Evolutionary conservation across 306 rosid species (phyloP).

Genomic region (Castanea crenata): DNA sequence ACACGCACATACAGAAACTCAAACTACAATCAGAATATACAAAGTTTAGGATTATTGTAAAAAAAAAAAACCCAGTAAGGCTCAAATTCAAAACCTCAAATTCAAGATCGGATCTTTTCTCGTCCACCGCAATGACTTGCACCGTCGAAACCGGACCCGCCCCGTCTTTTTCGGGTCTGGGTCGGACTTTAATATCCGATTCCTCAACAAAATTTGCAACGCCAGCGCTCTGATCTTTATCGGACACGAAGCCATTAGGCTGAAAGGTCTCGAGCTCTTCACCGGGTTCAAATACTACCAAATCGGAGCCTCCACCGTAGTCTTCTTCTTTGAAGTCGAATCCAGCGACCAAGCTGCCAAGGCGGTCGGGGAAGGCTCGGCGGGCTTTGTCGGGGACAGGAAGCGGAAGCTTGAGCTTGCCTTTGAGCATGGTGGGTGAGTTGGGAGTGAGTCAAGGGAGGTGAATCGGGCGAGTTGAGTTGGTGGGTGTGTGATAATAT

Average conservation of each 20-base stretch:
- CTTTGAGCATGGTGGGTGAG: slow-evolving; percentile 53
- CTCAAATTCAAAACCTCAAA: slow-evolving; percentile 47
- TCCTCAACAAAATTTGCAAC: slow-evolving; percentile 7
- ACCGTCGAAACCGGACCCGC: slow-evolving; percentile 34
- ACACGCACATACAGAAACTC: neutral
- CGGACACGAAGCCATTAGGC: slow-evolving; percentile 42
- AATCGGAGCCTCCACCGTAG: slow-evolving; percentile 21
- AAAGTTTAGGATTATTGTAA: neutral
- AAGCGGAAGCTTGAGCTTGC: slow-evolving; percentile 64
- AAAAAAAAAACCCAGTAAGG: neutral
- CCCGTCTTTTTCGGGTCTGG: slow-evolving; percentile 24
- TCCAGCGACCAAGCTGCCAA: slow-evolving; percentile 55
- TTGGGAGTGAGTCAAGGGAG: slow-evolving; percentile 8
- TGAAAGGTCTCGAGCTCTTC: slow-evolving; percentile 75
- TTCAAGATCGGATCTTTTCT: slow-evolving; percentile 71
- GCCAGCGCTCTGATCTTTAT: slow-evolving; percentile 12
- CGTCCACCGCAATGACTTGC: slow-evolving; percentile 62
- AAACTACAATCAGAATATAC: neutral
- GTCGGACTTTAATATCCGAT: slow-evolving; percentile 20
- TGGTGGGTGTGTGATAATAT: neutral
- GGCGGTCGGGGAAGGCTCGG: slow-evolving; percentile 47
- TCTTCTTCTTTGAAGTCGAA: slow-evolving; percentile 37
- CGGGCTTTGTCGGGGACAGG: slow-evolving; percentile 51
- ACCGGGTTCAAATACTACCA: slow-evolving; percentile 46
- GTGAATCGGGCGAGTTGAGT: slow-evolving; percentile 18